Evolutionary conservation across 768 basidiomycete genomes (phyloP), one percentile per base, ranked within the genome.

Genomic region (Phaffia tasmanica): DNA sequence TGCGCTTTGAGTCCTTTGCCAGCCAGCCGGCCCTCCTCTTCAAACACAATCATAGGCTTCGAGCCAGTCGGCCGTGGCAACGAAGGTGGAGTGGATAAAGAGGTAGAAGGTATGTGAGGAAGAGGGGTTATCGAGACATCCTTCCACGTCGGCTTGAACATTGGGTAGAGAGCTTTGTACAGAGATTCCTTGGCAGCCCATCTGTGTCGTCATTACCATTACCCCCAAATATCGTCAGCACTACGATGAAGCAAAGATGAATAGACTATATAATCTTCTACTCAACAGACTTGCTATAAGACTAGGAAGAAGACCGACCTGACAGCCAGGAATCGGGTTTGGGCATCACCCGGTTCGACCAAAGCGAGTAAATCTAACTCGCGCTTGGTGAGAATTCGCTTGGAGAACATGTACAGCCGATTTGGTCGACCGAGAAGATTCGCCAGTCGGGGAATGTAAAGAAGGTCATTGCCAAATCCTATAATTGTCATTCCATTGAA

Each of bases 131-230:
- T 54, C 3, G 67, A 63, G 51, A 69, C 42, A 48, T 64, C 67
- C 42, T 69, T 64, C 67, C 67, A 69, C 6, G 57, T 60, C 7
- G 67, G 67, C 0, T 42, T 51, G 57, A 35, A 55, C n/a, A 16
- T 29, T 19, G 67, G 67, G 21, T 69, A 55, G 18, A 69, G 25
- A 21, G 67, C 67, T 32, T 69, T 69, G 67, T 69, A 69, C 47
- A 69, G 15, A 2, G 67, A 30, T 25, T 69, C 67, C 25, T 69
- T 69, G 49, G 67, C 50, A 11, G 67, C 62, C 62, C 62, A 69
- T 25, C 67, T 69, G 57, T 2, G 14, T 11, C 16, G 14, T 19
- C 19, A 29, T 30, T 25, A 42, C 11, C 35, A 42, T 42, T 11
- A 42, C 11, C 11, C 11, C 35, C 11, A 11, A 42, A 42, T 11